Evolutionary conservation across 2,329 filamentous ascomycete species (phyloP), one percentile per base, ranked within the genome.

Genomic region (Beauveria brongniartii): DNA sequence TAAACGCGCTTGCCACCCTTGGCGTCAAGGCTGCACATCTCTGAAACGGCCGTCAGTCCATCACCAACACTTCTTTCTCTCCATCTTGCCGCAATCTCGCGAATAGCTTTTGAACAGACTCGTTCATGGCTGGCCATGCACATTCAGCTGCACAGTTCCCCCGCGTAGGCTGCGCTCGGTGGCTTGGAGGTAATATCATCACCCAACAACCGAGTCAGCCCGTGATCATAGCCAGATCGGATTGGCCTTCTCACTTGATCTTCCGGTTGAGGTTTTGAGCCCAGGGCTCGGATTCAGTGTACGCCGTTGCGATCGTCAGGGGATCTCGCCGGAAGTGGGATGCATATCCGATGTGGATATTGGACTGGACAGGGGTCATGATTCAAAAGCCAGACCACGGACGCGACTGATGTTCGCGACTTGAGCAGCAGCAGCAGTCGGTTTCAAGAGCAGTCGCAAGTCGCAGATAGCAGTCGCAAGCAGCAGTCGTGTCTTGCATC

Each of bases 1-100:
- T 63, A 55, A 72, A 72, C 16, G 67, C 65, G 14, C 69, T 64
- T 2, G 69, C 70, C 72, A 75, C 72, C 2, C 50, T 56, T 3
- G 66, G 59, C 1, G 70, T 69, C 51, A 74, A 72, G 26, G 69
- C 67, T 1, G 61, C 71, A 59, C 64, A 52, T 2, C 50, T 1
- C 12, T 30, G 55, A 65, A 67, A 5, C 63, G 2, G 50, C 1
- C 41, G 6, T 72, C 73, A 75, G 43, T 71, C 63, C 59, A 74
- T 65, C 18, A 62, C 63, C 2, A 73, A 14, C 47, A 59, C 54
- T 61, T 74, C 71, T 9, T 64, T 14, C 63, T 34, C 64, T 68
- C 72, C 71, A 74, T 24, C 65, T 71, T 2, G 62, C 61, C 2
- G 61, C 41, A 51, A 73, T 70, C 0, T 67, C 63, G 0, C 70